phyloP scores from a whole-genome alignment of 208 protist species.

The Acanthamoeba divionensis region DNA sequence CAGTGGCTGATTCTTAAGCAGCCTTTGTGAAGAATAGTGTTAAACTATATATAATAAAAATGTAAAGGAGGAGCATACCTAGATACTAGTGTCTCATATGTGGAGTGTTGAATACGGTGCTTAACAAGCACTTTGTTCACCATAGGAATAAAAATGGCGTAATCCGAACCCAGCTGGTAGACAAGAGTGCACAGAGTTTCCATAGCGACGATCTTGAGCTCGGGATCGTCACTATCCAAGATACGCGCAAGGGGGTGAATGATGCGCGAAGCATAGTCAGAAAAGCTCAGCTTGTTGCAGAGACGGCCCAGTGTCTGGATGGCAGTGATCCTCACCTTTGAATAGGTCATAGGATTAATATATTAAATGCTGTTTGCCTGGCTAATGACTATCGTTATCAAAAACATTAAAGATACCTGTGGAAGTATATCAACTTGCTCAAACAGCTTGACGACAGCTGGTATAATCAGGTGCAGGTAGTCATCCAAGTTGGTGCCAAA shows the following conservation, averaged over 20 bases:
- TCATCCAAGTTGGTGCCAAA: conserved; percentile 87
- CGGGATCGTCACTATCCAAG: background rate
- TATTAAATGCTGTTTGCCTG: no score
- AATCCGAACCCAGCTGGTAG: conserved; percentile 82
- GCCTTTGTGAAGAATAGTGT: background rate
- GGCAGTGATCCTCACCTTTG: conserved; percentile 59
- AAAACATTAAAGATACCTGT: background rate
- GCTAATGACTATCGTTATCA: background rate
- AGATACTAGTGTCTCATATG: conserved; percentile 71
- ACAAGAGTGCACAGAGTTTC: conserved; percentile 80
- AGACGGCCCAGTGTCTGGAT: conserved; percentile 77
- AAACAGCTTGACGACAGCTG: conserved; percentile 76
- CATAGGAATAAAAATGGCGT: conserved; percentile 86
- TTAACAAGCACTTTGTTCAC: conserved; percentile 71
- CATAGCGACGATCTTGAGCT: conserved; percentile 31
- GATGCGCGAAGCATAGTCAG: conserved; percentile 80
- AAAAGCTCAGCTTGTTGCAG: conserved; percentile 73
- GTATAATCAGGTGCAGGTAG: conserved; percentile 89
- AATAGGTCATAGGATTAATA: background rate
- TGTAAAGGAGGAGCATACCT: background rate
- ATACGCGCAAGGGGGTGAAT: conserved; percentile 76
- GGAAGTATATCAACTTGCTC: conserved; percentile 74
- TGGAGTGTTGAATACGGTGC: conserved; percentile 59
- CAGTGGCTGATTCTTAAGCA: conserved; percentile 71
- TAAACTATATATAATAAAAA: background rate